Percentiles rank a stretch among this genome's conserved stretches.
Conservation (phyloP, 805 yeast genomes). For the Metschnikowia chrysomelidarum region DNA sequence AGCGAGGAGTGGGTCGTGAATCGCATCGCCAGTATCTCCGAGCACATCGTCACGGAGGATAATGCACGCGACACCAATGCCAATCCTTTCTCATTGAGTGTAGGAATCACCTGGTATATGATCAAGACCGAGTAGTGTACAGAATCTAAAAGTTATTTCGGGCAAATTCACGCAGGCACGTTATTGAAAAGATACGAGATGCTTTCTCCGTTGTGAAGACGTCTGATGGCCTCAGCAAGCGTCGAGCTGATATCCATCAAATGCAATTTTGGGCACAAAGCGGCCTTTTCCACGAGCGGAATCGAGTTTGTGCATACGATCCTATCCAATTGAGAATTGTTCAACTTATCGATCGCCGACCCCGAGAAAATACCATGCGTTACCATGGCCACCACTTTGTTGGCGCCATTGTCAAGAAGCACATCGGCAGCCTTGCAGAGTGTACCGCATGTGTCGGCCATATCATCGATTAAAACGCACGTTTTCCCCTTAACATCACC, state of each 20-base stretch:
- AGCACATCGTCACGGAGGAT: conserved; percentile 48
- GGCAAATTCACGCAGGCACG: conserved; percentile 27
- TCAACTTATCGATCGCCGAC: conserved; percentile 71
- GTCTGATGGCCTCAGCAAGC: conserved; percentile 89
- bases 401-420: conserved; percentile 75
- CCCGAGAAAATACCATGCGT: conserved; percentile 95
- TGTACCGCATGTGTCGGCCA: conserved; percentile 99
- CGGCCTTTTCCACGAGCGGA: conserved; percentile 68
- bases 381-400: conserved; percentile 85
- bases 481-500: conserved; percentile 87
- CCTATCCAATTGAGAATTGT: conserved; percentile 60
- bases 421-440: conserved; percentile 92
- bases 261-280: conserved; percentile 64
- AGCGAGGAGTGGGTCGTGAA: conserved; percentile 83
- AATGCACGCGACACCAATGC: conserved; percentile 30
- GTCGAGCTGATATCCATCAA: conserved; percentile 83
- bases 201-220: conserved; percentile 95
- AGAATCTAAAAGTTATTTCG: not conserved
- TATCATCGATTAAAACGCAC: conserved; percentile 89
- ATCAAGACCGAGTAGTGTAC: conserved; percentile 5
- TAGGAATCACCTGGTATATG: conserved; percentile 62
- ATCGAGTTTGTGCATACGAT: conserved; percentile 93
- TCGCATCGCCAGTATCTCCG: conserved; percentile 56
- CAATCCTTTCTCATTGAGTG: conserved; percentile 67
- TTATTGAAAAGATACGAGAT: conserved; percentile 82